Evolutionary conservation across 2,329 filamentous ascomycete species (phyloP).

Genomic region (Colletotrichum falcatum): DNA sequence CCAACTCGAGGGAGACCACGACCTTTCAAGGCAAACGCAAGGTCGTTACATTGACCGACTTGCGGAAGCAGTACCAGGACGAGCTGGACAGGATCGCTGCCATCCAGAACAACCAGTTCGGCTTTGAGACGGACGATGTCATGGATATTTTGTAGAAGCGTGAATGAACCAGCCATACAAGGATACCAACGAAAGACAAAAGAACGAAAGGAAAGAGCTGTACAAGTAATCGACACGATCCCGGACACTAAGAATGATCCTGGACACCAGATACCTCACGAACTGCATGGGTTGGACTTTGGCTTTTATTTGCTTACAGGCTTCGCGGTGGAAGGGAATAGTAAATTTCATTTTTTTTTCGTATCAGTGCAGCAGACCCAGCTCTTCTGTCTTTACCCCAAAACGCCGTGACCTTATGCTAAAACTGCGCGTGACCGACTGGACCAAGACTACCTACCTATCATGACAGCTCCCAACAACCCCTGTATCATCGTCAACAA

Average conservation of each 20-base stretch:
- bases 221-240: conserved; percentile 36
- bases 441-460: conserved; percentile 26
- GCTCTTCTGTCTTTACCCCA: conserved; percentile 45
- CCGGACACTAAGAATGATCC: conserved; percentile 19
- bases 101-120: conserved; percentile 91
- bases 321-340: conserved; percentile 41
- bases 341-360: conserved; percentile 40
- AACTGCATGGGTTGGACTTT: conserved; percentile 41
- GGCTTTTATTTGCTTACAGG: conserved; percentile 44
- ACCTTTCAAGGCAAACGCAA: conserved; percentile 67
- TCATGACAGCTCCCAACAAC: conserved; percentile 26
- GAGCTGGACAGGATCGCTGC: conserved; percentile 90
- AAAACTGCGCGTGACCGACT: conserved; percentile 43
- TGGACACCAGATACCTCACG: conserved; percentile 41
- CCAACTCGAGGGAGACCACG: conserved; percentile 33
- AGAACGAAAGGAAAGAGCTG: conserved; percentile 24
- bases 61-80: conserved; percentile 88
- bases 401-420: conserved; percentile 57
- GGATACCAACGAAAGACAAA: conserved; percentile 19
- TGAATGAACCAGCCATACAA: not conserved
- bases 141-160: conserved; percentile 62
- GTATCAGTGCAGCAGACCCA: conserved; percentile 42
- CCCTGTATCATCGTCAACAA: not conserved
- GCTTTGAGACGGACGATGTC: conserved; percentile 68
- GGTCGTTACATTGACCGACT: conserved; percentile 86